Conservation (phyloP, 345 rosid species). For the Erodium maritimum region DNA sequence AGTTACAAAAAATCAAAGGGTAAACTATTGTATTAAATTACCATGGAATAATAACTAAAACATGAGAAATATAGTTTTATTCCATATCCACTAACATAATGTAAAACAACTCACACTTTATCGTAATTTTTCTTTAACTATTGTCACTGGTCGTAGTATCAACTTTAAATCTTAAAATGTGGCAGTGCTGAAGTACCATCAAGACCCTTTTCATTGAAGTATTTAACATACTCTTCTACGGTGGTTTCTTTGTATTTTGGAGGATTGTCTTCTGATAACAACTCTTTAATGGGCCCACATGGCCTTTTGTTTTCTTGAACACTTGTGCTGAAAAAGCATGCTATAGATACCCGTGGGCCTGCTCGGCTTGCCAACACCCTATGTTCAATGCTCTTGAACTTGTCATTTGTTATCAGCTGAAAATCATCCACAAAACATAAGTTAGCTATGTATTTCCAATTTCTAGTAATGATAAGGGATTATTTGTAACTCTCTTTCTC, state of each 20-base stretch:
- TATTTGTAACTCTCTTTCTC: too few species aligned
- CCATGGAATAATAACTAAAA: too few species aligned
- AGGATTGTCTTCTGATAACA: slow-evolving; percentile 30
- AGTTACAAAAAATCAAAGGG: too few species aligned
- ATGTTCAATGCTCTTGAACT: slow-evolving; percentile 35
- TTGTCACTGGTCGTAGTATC: too few species aligned
- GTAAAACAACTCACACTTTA: too few species aligned
- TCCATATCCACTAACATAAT: too few species aligned
- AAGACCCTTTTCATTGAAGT: slow-evolving; percentile 22
- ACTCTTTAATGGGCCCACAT: slow-evolving; percentile 32
- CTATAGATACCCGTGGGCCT: slow-evolving; percentile 37
- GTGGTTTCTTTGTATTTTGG: slow-evolving; percentile 22
- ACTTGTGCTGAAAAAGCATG: slow-evolving; percentile 22
- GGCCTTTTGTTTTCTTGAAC: background rate
- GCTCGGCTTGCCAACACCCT: slow-evolving; percentile 26
- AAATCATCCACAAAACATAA: background rate
- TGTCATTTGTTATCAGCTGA: slow-evolving; percentile 38
- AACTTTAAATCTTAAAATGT: slow-evolving; percentile 10
- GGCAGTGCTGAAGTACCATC: slow-evolving; percentile 27
- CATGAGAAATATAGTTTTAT: too few species aligned
- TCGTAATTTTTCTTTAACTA: too few species aligned
- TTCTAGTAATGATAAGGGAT: too few species aligned
- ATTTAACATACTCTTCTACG: slow-evolving; percentile 10
- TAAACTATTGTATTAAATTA: too few species aligned
- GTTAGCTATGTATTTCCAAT: slow-evolving; percentile 3